phyloP scores from a whole-genome alignment of 768 basidiomycete genomes.

The Lentinula guzmanii region DNA sequence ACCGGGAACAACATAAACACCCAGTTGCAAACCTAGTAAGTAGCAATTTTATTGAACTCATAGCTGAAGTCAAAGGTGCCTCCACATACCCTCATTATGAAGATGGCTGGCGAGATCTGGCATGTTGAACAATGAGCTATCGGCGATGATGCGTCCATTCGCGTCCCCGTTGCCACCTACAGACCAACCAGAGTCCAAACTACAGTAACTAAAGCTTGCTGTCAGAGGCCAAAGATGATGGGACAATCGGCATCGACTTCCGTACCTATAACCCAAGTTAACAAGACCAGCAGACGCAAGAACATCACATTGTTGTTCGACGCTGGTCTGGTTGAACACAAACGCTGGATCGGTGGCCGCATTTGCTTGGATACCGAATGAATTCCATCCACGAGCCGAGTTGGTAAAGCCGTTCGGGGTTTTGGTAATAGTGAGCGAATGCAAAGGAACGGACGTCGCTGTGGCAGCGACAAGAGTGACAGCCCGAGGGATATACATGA shows the following conservation, averaged over 20 bases:
- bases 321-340: conserved; percentile 4
- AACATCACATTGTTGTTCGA: conserved; percentile 5
- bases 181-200: conserved; percentile 10
- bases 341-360: conserved; percentile 3
- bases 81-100: conserved; percentile 3
- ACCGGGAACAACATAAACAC: conserved; percentile 9
- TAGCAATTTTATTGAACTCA: not conserved
- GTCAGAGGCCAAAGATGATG: not conserved
- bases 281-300: conserved; percentile 2
- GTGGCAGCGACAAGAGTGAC: conserved; percentile 1
- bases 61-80: too few relatives aligned
- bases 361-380: conserved; percentile 8
- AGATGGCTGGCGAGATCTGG: conserved; percentile 5
- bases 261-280: not conserved
- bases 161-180: conserved; percentile 9
- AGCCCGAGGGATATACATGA: conserved; percentile 3
- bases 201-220: not conserved
- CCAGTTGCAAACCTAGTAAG: not conserved
- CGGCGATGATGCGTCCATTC: conserved; percentile 8
- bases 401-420: conserved; percentile 7
- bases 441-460: conserved; percentile 1
- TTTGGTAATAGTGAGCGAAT: conserved; percentile 6
- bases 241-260: not conserved
- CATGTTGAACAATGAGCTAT: conserved; percentile 2
- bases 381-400: conserved; percentile 7